These are phyloP conservation scores for Asterophora parasitica DNA, from an alignment of 768 basidiomycete genomes.

Conservation along the genomic window DNA sequence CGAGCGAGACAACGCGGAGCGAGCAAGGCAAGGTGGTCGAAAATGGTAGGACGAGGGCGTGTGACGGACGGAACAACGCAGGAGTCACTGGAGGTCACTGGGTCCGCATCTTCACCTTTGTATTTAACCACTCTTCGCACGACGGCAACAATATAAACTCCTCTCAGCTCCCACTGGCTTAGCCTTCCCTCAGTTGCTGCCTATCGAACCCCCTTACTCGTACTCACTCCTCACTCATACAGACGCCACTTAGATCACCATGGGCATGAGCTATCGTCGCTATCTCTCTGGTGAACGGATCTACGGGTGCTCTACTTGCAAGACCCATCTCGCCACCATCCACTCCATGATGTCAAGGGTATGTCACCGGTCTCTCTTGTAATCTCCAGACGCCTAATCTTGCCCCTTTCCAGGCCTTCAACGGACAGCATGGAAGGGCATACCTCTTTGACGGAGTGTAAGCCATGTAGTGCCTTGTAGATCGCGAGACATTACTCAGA, in stretches of 20 bases:
- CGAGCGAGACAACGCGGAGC: conserved; percentile 1
- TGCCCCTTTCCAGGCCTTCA: conserved; percentile 68
- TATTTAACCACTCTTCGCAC: conserved; percentile 20
- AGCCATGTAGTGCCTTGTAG: conserved; percentile 27
- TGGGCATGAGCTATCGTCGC: conserved; percentile 89
- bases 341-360: conserved; percentile 90
- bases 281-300: conserved; percentile 83
- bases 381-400: conserved; percentile 14
- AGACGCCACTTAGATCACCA: conserved; percentile 25
- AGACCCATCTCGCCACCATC: conserved; percentile 86
- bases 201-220: conserved; percentile 21
- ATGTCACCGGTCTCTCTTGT: conserved; percentile 21
- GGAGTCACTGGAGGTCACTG: too few species aligned
- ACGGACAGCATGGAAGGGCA: conserved; percentile 93
- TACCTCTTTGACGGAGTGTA: conserved; percentile 94
- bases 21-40: conserved; percentile 3
- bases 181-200: conserved; percentile 2
- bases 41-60: conserved; percentile 4
- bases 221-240: conserved; percentile 33
- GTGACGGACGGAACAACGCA: conserved; percentile 18
- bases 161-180: background rate
- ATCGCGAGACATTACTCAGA: conserved; percentile 5
- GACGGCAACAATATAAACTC: conserved; percentile 12
- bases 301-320: conserved; percentile 84
- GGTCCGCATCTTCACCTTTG: conserved; percentile 19